Evolutionary conservation across 345 rosid genomes (phyloP), one percentile per base, ranked within the genome.

Genomic region (Murraya paniculata): DNA sequence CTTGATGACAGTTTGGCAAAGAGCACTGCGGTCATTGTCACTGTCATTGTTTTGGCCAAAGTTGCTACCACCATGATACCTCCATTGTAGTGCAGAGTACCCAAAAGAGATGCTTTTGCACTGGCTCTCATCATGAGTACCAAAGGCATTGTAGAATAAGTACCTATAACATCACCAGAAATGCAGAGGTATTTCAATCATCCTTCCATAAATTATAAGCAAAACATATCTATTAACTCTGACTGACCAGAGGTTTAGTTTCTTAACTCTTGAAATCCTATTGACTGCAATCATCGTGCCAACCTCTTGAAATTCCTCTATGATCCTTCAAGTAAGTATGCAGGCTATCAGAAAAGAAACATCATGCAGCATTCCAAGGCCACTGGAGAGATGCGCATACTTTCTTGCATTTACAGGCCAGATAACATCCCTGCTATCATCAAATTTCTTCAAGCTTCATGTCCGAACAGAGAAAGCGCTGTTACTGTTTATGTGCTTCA

Each of bases 341-440:
- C 83, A 19, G 84, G 88, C 67, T 91, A 89, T 74, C 86, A 87
- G 78, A 79, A 73, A 75, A 85, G 92, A 75, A 86, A 84, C 72
- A 55, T 89, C 59, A 59, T 72, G 68, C 70, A 68, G 66, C 70
- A 68, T 36, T 24, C 80, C 64, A 81, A 77, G 75, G 73, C 77
- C 35, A 27, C 1, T 14, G 73, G 82, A 36, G 90, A 87, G 82
- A 85, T 92, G n/a, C 83, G 78, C 21, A 72, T 90, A 39, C 87
- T 92, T 31, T 72, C 88, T 1, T 91, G 92, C 74, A 89, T 91
- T 71, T 90, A 88, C 78, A 73, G 72, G 77, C 83, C 87, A 0
- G 86, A 87, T 35, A 82, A 90, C 75, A 84, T 87, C 30, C 61
- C 80, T 31, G 48, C 83, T 2, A 68, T 74, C 65, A 79, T 85